These are phyloP conservation scores for Trametes gibbosa DNA, from an alignment of 768 basidiomycete species.

Conservation along the genomic window DNA sequence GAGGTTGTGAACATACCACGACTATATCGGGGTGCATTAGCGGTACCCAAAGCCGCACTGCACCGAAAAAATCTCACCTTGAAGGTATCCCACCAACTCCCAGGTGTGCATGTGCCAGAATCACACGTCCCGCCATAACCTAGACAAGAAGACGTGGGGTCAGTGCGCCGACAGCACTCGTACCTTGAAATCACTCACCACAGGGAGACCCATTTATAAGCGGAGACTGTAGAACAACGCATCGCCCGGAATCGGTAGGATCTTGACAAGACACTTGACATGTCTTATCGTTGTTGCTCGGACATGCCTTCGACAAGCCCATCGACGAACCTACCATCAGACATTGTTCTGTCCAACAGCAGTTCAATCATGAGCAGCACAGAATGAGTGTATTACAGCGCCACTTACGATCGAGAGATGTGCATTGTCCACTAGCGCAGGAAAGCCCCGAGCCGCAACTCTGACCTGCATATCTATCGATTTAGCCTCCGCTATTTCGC, in stretches of 20 bases:
- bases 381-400: neutral
- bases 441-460: conserved; percentile 64
- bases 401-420: conserved; percentile 61
- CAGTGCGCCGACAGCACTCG: neutral
- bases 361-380: neutral
- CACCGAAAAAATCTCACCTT: conserved; percentile 40
- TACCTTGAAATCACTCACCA: conserved; percentile 42
- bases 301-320: conserved; percentile 65
- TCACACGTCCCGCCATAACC: conserved; percentile 72
- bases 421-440: conserved; percentile 80
- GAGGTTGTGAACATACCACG: conserved; percentile 75
- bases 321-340: conserved; percentile 68
- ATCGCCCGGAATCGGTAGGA: conserved; percentile 56
- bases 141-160: conserved; percentile 21
- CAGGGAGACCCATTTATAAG: conserved; percentile 84
- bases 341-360: conserved; percentile 60
- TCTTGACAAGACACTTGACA: conserved; percentile 83
- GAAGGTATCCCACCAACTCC: conserved; percentile 55
- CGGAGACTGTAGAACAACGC: conserved; percentile 65
- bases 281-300: conserved; percentile 55
- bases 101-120: conserved; percentile 59
- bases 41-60: no score
- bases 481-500: no score
- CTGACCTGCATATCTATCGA: conserved; percentile 40
- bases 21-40: conserved; percentile 34